Conservation (phyloP, 2,329 filamentous ascomycete genomes). For the Fusarium brevicatenulatum region DNA sequence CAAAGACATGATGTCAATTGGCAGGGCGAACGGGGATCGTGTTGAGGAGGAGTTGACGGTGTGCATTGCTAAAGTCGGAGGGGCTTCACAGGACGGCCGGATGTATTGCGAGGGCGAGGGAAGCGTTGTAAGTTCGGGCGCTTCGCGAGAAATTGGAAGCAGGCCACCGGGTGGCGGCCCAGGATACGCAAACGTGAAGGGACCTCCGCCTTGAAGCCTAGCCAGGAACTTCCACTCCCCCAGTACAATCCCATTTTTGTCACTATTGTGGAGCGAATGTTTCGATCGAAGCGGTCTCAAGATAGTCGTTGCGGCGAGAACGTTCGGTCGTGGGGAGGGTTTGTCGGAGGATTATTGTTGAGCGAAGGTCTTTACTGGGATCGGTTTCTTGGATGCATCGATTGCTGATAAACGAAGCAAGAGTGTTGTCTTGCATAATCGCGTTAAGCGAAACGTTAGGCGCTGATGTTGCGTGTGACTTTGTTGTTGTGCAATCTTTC, state of each 20-base stretch:
- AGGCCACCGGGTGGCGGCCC: not conserved
- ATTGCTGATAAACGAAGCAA: not conserved
- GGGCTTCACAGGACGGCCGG: not conserved
- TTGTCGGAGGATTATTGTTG: not conserved
- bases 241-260: not conserved
- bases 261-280: not conserved
- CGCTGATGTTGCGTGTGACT: rapidly evolving
- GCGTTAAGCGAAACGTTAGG: rapidly evolving
- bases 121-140: rapidly evolving
- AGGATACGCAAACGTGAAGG: rapidly evolving
- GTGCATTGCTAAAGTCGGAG: not conserved
- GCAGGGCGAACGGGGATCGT: not conserved
- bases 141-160: not conserved
- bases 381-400: not conserved
- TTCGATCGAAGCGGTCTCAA: not conserved
- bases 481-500: not conserved
- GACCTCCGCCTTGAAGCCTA: not conserved
- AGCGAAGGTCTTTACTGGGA: not conserved
- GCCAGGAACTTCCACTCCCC: not conserved
- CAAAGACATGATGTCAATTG: not conserved
- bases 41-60: not conserved
- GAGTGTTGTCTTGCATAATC: rapidly evolving
- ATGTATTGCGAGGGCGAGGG: not conserved
- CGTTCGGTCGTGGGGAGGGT: not conserved
- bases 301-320: not conserved